Conservation (phyloP, 2,329 filamentous ascomycete genomes). For the Lecanosticta acicola region DNA sequence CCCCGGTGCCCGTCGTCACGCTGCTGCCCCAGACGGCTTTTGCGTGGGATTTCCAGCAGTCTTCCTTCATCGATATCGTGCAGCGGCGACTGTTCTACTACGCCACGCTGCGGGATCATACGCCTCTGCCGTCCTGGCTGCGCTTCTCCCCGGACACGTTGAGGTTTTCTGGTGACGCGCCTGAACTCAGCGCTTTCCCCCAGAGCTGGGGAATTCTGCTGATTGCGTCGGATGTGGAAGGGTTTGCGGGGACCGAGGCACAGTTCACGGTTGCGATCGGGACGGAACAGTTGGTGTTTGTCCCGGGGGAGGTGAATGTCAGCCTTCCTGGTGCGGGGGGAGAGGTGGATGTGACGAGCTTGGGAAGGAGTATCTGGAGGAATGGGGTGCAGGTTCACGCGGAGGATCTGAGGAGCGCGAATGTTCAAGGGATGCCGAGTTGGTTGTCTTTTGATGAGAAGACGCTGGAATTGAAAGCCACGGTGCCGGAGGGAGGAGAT, state of each 20-base stretch:
- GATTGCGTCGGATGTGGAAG: slow-evolving; percentile 72
- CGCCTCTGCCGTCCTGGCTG: slow-evolving; percentile 82
- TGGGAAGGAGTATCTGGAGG: slow-evolving; percentile 32
- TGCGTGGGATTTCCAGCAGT: slow-evolving; percentile 39
- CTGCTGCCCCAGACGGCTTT: slow-evolving; percentile 34
- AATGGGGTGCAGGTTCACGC: slow-evolving; percentile 41
- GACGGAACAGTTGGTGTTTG: slow-evolving; percentile 62
- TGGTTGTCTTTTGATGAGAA: slow-evolving; percentile 65
- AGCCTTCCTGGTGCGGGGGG: slow-evolving; percentile 30
- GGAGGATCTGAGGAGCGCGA: slow-evolving; percentile 48
- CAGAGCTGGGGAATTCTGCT: slow-evolving; percentile 67
- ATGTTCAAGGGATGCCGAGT: slow-evolving; percentile 50
- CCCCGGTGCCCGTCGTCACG: slow-evolving; percentile 50
- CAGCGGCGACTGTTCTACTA: slow-evolving; percentile 61
- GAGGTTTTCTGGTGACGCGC: slow-evolving; percentile 66
- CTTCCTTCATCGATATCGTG: slow-evolving; percentile 55
- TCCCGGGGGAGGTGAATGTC: slow-evolving; percentile 47
- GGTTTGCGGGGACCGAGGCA: slow-evolving; percentile 63
- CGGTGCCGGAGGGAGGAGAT: slow-evolving; percentile 48
- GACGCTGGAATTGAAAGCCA: slow-evolving; percentile 61
- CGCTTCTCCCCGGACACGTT: slow-evolving; percentile 61
- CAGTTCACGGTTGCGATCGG: slow-evolving; percentile 68
- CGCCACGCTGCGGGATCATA: slow-evolving; percentile 67
- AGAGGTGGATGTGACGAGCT: slow-evolving; percentile 27
- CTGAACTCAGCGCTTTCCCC: slow-evolving; percentile 60